Base-by-base conservation (phyloP, 306 rosid species). In the Pueraria montana region DNA sequence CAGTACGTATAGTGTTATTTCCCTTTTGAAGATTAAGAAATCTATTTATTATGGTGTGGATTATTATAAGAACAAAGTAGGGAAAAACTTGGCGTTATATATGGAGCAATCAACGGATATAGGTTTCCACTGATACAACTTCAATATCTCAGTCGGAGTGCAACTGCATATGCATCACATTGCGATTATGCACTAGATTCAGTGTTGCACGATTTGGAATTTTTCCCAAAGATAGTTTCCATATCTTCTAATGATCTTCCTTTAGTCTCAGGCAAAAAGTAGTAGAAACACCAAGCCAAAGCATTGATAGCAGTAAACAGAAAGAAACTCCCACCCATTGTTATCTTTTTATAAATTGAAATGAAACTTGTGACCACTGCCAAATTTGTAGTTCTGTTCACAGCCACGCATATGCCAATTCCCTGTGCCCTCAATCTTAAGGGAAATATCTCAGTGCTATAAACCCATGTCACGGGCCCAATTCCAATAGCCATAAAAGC, bases 391-490 rank as follows among this genome's bases (percentile, higher is more conserved):
- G 63, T 2, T 23, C 95, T 91, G 23, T 91, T 94, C 78, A 94
- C 94, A 11, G 88, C 89, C 52, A 89, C 93, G 8, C 92, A 87
- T 17, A 92, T n/a, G 2, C 91, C 82, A 7, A 72, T 49, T 0
- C 95, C 98, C 11, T 89, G 97, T 26, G 95, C 97, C n/a, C 95
- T 88, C 32, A 94, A 70, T 79, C 72, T 88, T 53, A 86, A 26
- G 1, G 98, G 97, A 23, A 91, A 92, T 16, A 91, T 92, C 88
- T 92, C 97, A 1, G 94, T 72, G 43, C 92, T 86, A 50, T 94
- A 94, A 21, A 94, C 95, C 91, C 95, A 92, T 0, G 97, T 85
- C 20, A 91, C 74, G 3, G 98, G 95, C 20, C 92, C 98, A 8
- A 90, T 48, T 2, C 98, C 98, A 73, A 85, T 87, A 0, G 87